Percentiles rank a stretch among this genome's conserved stretches.
phyloP scores from a whole-genome alignment of 441 rosid genomes.

The Mallotus repandus region DNA sequence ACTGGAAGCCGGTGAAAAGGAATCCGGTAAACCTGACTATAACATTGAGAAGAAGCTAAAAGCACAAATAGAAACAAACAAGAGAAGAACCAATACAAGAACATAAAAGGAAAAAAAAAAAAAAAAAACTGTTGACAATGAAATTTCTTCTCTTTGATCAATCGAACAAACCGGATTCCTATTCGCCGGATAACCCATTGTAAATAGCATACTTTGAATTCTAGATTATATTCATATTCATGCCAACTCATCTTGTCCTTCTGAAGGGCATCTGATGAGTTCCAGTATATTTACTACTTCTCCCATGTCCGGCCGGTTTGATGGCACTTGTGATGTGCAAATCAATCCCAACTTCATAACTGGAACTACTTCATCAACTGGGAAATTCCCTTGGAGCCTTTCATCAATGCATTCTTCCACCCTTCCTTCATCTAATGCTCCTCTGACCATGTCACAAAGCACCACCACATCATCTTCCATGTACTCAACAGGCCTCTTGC shows the following conservation, averaged over 20 bases:
- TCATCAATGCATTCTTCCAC: conserved; percentile 79
- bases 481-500: conserved; percentile 91
- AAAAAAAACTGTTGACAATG: conserved; percentile 28
- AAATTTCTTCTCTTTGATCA: conserved; percentile 34
- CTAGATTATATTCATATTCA: conserved; percentile 29
- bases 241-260: conserved; percentile 67
- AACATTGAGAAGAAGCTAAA: conserved; percentile 41
- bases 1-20: conserved; percentile 76
- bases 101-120: conserved; percentile 10
- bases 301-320: conserved; percentile 94
- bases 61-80: conserved; percentile 29
- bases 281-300: conserved; percentile 93
- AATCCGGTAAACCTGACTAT: conserved; percentile 52
- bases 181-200: conserved; percentile 62
- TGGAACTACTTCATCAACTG: conserved; percentile 79
- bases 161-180: conserved; percentile 71
- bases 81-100: conserved; percentile 34
- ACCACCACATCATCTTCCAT: conserved; percentile 98
- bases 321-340: conserved; percentile 93
- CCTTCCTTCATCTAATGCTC: conserved; percentile 79
- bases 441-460: conserved; percentile 88
- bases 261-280: conserved; percentile 86
- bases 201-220: conserved; percentile 22
- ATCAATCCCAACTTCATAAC: conserved; percentile 89
- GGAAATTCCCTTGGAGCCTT: conserved; percentile 65